Evolutionary conservation across 805 yeast genomes (phyloP), one percentile per base, ranked within the genome.

Genomic region (Ogataea parapolymorpha): DNA sequence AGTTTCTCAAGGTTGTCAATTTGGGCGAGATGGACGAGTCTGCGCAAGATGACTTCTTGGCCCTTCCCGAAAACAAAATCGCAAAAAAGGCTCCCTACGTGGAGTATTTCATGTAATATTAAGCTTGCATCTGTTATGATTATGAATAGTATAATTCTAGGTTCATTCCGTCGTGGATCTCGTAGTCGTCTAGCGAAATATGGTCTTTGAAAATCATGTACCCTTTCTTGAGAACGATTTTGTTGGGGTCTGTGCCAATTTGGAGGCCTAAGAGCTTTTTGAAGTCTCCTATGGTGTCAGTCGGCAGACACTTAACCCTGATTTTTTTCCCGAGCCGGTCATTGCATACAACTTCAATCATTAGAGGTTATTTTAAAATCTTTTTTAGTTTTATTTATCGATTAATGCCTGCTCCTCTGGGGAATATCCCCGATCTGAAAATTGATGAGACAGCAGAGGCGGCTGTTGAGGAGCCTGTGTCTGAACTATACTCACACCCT

Each of bases 171-270:
- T 89, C 82, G 56, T 89, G 95, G 14, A 91, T 80, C 61, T 91
- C 99, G 58, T 93, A 91, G 62, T 91, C 99, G n/a, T 84, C 96
- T 32, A 91, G 68, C 1, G 90, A 74, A 41, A 91, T 91, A 59
- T 90, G 97, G 56, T 91, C 93, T 58, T 93, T 93, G 61, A 78
- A 80, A 0, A 85, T 77, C 50, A 79, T 82, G 55, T 88, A 82
- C 1, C 97, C 96, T 57, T 87, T 90, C 61, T 88, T 90, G 48
- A 91, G 69, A 0, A 85, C 77, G 42, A 82, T 62, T 49, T 79
- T 79, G 15, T 80, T 85, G 14, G 77, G 67, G 1, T 81, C 63
- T 2, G 88, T 81, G 1, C 96, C 96, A 14, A 86, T 75, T 61
- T 91, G 98, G 8, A 88, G 67, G 0, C 90, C 82, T 8, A 93